Percentiles rank a stretch among this genome's conserved stretches.
Conservation (phyloP, 2,329 filamentous ascomycete species). For the Alternaria incomplexa region DNA sequence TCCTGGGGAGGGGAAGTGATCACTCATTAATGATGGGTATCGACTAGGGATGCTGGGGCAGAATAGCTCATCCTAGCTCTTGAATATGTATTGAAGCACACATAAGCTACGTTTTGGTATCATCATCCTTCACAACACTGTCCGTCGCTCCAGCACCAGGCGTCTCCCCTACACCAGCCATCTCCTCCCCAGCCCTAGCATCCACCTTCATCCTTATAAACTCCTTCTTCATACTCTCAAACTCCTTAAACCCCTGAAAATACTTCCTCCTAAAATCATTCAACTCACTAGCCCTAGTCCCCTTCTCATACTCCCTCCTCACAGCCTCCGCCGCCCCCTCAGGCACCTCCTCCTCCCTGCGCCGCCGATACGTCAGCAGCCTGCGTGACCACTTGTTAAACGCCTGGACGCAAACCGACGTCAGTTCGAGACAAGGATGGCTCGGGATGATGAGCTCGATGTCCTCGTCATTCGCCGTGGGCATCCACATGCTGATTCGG, state of each 20-base stretch:
- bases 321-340: conserved; percentile 20
- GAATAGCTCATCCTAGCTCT: not conserved
- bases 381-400: conserved; percentile 95
- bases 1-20: not conserved
- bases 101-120: not conserved
- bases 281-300: conserved; percentile 67
- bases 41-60: not conserved
- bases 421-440: conserved; percentile 75
- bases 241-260: conserved; percentile 50
- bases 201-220: conserved; percentile 31
- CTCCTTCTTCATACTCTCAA: conserved; percentile 40
- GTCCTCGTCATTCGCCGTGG: conserved; percentile 69
- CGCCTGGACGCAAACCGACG: conserved; percentile 79
- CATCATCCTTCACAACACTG: not conserved
- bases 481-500: conserved; percentile 95
- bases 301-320: conserved; percentile 48
- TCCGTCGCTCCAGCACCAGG: no score
- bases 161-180: not conserved
- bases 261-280: conserved; percentile 70
- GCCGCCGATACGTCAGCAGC: conserved; percentile 82
- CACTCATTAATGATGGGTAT: not conserved
- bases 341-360: conserved; percentile 64
- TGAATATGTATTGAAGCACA: not conserved
- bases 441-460: conserved; percentile 77
- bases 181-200: not conserved